Percentiles rank a stretch among this genome's conserved stretches.
These are phyloP conservation scores for Marchantia paleacea DNA, from an alignment of 225 moss, liverwort and hornwort genomes.

Conservation along the genomic window DNA sequence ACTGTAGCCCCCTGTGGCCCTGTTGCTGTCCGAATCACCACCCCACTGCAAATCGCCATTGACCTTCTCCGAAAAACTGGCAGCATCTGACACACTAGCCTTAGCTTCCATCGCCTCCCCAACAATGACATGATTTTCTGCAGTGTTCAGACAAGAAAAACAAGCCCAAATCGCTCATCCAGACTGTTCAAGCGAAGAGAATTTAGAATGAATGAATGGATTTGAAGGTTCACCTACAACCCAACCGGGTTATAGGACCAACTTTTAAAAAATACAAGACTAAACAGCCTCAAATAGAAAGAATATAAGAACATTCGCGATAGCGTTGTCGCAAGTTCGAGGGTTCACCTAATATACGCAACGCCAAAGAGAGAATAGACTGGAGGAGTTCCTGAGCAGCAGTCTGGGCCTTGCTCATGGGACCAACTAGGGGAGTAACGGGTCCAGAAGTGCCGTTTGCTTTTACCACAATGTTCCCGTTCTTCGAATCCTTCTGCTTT, in stretches of 20 bases:
- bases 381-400: conserved; percentile 90
- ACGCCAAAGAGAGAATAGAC: conserved; percentile 74
- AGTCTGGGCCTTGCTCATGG: conserved; percentile 86
- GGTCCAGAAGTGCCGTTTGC: conserved; percentile 44
- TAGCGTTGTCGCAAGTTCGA: not conserved
- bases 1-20: conserved; percentile 92
- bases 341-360: conserved; percentile 76
- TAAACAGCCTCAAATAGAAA: not conserved
- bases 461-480: conserved; percentile 55
- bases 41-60: conserved; percentile 87
- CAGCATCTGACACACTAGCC: conserved; percentile 66
- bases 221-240: too few species aligned
- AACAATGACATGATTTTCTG: conserved; percentile 94
- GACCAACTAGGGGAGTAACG: conserved; percentile 57
- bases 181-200: not conserved
- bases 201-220: too few species aligned
- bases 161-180: not conserved
- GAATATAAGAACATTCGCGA: not conserved
- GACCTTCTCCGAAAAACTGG: conserved; percentile 61
- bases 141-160: conserved; percentile 22
- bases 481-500: conserved; percentile 48
- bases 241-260: too few species aligned
- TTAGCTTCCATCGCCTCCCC: conserved; percentile 95
- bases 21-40: conserved; percentile 79
- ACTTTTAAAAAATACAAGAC: too few species aligned